These are phyloP conservation scores for Xylaria venustula DNA, from an alignment of 495 filamentous ascomycete genomes.

Conservation along the genomic window DNA sequence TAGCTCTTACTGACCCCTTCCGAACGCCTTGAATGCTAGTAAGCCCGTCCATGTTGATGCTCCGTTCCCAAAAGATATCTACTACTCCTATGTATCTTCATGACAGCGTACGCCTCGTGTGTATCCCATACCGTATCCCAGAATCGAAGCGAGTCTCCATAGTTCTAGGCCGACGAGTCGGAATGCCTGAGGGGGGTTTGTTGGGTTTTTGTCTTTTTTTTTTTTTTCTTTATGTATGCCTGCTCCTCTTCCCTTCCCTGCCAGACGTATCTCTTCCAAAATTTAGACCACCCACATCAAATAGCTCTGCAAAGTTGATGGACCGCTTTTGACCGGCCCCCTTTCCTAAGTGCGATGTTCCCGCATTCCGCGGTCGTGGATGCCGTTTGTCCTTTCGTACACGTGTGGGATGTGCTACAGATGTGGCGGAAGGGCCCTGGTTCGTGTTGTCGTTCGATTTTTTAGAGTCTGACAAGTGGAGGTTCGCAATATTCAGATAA, in stretches of 20 bases:
- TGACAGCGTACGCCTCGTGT: background rate
- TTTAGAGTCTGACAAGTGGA: constrained; percentile 48
- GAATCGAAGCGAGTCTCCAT: constrained; percentile 1
- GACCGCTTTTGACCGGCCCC: constrained; percentile 77
- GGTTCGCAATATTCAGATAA: constrained; percentile 57
- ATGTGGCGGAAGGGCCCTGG: constrained; percentile 36
- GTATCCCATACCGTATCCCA: background rate
- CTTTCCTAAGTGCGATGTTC: constrained; percentile 41
- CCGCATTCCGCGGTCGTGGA: constrained; percentile 42
- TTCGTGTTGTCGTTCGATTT: constrained; percentile 27
- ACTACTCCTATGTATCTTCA: constrained; percentile 4
- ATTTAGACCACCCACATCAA: constrained; percentile 69
- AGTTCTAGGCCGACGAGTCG: constrained; percentile 10
- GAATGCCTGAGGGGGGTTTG: too few species aligned
- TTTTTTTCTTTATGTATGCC: constrained; percentile 53
- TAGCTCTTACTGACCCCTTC: constrained; percentile 8
- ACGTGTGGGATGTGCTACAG: constrained; percentile 19
- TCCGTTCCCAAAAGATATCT: constrained; percentile 6
- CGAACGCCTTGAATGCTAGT: constrained; percentile 12
- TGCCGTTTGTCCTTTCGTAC: constrained; percentile 34
- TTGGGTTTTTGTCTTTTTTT: background rate
- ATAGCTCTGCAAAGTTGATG: constrained; percentile 74
- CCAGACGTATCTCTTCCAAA: constrained; percentile 66
- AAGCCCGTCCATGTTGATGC: constrained; percentile 2
- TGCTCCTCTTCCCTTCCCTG: constrained; percentile 66